Conservation (phyloP, 2,329 filamentous ascomycete species). For the Talaromyces sp. region DNA sequence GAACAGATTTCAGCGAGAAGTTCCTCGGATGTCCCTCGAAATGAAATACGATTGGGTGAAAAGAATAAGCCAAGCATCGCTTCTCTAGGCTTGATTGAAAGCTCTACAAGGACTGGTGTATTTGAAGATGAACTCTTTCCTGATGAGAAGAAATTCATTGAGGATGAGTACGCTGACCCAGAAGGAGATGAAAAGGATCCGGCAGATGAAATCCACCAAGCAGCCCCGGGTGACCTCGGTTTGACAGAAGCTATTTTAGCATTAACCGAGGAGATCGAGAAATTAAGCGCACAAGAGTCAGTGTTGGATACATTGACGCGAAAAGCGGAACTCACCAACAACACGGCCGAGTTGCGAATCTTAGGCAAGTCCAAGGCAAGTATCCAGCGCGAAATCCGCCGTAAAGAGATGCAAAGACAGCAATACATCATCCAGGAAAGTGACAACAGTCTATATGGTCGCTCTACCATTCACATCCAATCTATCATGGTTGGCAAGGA, state of each 20-base stretch:
- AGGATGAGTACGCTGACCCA: slow-evolving; percentile 77
- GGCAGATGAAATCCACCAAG: slow-evolving; percentile 83
- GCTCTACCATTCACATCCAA: slow-evolving; percentile 83
- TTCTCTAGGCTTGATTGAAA: slow-evolving; percentile 83
- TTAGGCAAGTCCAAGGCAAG: slow-evolving; percentile 91
- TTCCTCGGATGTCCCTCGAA: slow-evolving; percentile 54
- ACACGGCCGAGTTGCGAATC: slow-evolving; percentile 86
- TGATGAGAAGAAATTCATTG: slow-evolving; percentile 73
- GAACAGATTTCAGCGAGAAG: slow-evolving; percentile 59
- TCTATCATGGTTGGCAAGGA: slow-evolving; percentile 89
- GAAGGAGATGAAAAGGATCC: slow-evolving; percentile 57
- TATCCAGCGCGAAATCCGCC: slow-evolving; percentile 81
- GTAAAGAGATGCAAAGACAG: slow-evolving; percentile 91
- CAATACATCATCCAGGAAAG: slow-evolving; percentile 98
- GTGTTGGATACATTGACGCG: slow-evolving; percentile 86
- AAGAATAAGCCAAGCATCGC: slow-evolving; percentile 77
- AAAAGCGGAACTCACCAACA: slow-evolving; percentile 96
- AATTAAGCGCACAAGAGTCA: slow-evolving; percentile 77
- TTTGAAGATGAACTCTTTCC: slow-evolving; percentile 94
- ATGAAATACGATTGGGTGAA: slow-evolving; percentile 40
- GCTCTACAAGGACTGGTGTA: slow-evolving; percentile 80
- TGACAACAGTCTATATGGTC: slow-evolving; percentile 92
- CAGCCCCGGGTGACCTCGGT: slow-evolving; percentile 88
- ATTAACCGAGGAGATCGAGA: slow-evolving; percentile 86
- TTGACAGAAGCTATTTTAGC: slow-evolving; percentile 86